Evolutionary conservation across 2,329 filamentous ascomycete species (phyloP).

Genomic region (Coniochaeta sp.): DNA sequence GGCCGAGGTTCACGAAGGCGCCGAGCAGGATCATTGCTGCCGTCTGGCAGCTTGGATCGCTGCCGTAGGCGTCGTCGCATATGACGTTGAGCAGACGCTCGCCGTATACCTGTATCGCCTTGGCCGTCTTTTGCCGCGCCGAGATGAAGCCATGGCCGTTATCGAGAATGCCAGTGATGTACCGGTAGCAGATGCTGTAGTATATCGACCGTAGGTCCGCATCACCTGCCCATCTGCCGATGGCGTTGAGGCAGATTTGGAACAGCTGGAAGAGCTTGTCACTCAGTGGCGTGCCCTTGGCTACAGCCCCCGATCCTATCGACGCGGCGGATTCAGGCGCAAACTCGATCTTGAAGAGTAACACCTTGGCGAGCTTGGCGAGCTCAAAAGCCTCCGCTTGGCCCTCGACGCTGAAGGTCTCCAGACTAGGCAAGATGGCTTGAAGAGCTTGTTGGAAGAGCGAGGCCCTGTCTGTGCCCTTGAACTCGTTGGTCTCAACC

Average conservation of each 20-base stretch:
- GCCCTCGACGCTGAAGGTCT: constrained; percentile 64
- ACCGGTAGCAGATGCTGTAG: constrained; percentile 87
- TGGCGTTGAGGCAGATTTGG: constrained; percentile 73
- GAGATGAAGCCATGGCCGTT: constrained; percentile 38
- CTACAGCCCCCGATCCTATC: constrained; percentile 13
- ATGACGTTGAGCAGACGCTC: constrained; percentile 76
- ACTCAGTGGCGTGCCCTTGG: constrained; percentile 65
- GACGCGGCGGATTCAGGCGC: constrained; percentile 18
- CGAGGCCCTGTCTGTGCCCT: constrained; percentile 60
- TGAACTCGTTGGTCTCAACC: constrained; percentile 74
- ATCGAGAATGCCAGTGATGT: constrained; percentile 63
- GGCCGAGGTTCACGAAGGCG: constrained; percentile 66
- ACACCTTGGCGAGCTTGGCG: constrained; percentile 64
- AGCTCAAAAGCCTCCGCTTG: constrained; percentile 66
- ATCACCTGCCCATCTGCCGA: constrained; percentile 64
- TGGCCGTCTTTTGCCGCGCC: constrained; percentile 56
- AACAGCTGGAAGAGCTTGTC: constrained; percentile 91
- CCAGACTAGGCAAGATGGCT: constrained; percentile 79
- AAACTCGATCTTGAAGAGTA: constrained; percentile 66
- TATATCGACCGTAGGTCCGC: constrained; percentile 72
- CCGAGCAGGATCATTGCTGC: constrained; percentile 81
- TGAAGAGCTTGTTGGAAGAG: constrained; percentile 85
- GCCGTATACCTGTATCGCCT: constrained; percentile 60
- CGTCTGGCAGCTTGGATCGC: constrained; percentile 73
- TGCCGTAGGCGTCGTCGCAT: constrained; percentile 88